These are phyloP conservation scores for Neonectria coccinea DNA, from an alignment of 2,329 filamentous ascomycete species.

Conservation along the genomic window DNA sequence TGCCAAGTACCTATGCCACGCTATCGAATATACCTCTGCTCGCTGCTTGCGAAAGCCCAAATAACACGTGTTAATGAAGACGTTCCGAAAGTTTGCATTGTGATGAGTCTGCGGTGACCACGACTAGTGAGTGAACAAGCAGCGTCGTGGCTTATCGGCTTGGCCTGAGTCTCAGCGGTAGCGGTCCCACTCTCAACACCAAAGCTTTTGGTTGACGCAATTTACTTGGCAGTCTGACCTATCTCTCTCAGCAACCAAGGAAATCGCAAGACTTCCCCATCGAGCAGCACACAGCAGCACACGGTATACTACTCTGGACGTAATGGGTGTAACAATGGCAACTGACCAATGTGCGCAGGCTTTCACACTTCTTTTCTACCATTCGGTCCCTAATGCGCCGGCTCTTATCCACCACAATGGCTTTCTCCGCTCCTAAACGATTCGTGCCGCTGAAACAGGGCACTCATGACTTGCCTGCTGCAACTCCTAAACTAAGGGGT, in stretches of 20 bases:
- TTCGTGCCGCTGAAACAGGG: slow-evolving; percentile 68
- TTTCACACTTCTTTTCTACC: neutral
- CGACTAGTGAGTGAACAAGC: neutral
- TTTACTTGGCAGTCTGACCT: slow-evolving; percentile 5
- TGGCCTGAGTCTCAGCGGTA: slow-evolving; percentile 10
- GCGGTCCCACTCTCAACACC: slow-evolving; percentile 13
- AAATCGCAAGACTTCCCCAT: neutral
- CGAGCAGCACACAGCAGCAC: neutral
- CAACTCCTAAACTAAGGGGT: slow-evolving; percentile 64
- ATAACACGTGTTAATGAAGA: neutral
- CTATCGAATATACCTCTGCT: neutral
- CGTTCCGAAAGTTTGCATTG: no score
- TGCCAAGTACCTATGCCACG: neutral
- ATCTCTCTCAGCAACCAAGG: slow-evolving; percentile 12
- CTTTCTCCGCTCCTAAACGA: slow-evolving; percentile 54
- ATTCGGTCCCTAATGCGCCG: slow-evolving; percentile 39
- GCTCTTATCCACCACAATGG: slow-evolving; percentile 58
- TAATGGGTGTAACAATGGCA: neutral
- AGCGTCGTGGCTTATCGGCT: slow-evolving; percentile 1
- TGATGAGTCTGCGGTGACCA: neutral
- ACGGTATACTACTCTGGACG: neutral
- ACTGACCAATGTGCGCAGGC: slow-evolving; percentile 2
- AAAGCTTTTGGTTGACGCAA: slow-evolving; percentile 9
- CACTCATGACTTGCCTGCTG: slow-evolving; percentile 43
- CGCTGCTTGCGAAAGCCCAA: neutral